Conservation (phyloP, 78 protist genomes). For the Dictyostelium intermedium region DNA sequence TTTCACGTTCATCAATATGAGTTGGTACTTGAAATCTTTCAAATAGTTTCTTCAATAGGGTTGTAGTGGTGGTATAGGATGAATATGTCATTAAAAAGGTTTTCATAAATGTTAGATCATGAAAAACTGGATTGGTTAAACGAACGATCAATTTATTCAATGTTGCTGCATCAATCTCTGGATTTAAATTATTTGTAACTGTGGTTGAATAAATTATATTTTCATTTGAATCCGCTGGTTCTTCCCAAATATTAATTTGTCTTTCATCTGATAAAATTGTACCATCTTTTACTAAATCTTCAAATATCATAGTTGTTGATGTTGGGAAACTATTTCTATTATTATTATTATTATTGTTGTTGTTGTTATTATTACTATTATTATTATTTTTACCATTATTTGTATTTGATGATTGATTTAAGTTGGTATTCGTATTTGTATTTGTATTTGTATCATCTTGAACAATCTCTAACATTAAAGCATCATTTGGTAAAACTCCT, state of each 20-base stretch:
- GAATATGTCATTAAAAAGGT: slow-evolving; percentile 76
- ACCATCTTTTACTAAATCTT: neutral
- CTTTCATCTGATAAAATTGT: slow-evolving; percentile 5
- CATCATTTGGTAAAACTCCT: slow-evolving; percentile 69
- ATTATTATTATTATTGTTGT: neutral
- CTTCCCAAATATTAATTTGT: slow-evolving; percentile 61
- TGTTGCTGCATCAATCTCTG: slow-evolving; percentile 64
- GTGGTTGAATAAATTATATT: slow-evolving; percentile 27
- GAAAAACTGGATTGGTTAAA: slow-evolving; percentile 36
- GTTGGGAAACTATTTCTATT: neutral
- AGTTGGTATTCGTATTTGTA: neutral
- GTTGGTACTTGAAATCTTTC: slow-evolving; percentile 76
- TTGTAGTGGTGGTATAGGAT: slow-evolving; percentile 54
- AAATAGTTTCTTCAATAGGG: slow-evolving; percentile 49
- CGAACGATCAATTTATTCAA: slow-evolving; percentile 51
- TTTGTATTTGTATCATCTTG: neutral
- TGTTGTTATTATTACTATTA: neutral
- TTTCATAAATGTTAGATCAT: slow-evolving; percentile 79
- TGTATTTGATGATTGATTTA: too few species aligned
- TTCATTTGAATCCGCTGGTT: slow-evolving; percentile 36
- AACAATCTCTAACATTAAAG: slow-evolving; percentile 27
- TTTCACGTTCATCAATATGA: slow-evolving; percentile 51
- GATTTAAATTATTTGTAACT: neutral
- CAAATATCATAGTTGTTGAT: neutral
- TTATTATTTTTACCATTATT: neutral